These are phyloP conservation scores for Wickerhamomyces bisporus DNA, from an alignment of 805 yeast species.

Conservation along the genomic window DNA sequence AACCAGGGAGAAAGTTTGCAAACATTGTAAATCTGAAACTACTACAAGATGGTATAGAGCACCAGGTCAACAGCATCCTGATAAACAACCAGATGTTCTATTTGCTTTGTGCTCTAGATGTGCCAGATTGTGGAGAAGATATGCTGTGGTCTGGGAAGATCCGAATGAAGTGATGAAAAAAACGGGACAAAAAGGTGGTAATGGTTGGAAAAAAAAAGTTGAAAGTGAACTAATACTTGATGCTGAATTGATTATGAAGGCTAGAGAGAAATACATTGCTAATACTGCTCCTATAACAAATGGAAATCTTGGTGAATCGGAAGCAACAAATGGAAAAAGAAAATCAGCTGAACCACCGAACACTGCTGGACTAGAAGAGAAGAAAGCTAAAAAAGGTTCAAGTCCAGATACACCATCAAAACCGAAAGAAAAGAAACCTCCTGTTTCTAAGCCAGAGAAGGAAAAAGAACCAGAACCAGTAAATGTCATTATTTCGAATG, in stretches of 20 bases:
- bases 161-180: constrained; percentile 62
- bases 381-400: constrained; percentile 7
- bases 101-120: constrained; percentile 79
- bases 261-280: constrained; percentile 27
- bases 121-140: constrained; percentile 87
- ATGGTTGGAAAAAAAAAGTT: constrained; percentile 52
- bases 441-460: constrained; percentile 4
- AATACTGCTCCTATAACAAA: constrained; percentile 4
- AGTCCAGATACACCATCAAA: background rate
- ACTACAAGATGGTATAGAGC: constrained; percentile 67
- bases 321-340: constrained; percentile 1
- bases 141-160: constrained; percentile 82
- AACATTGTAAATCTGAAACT: constrained; percentile 56
- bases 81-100: constrained; percentile 28
- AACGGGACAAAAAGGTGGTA: constrained; percentile 35
- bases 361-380: constrained; percentile 3
- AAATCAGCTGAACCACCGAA: background rate
- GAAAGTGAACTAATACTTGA: constrained; percentile 69
- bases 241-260: constrained; percentile 45
- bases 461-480: constrained; percentile 4
- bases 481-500: constrained; percentile 6
- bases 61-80: constrained; percentile 50
- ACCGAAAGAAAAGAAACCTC: constrained; percentile 3
- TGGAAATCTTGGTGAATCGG: background rate
- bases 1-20: constrained; percentile 51